Percentiles rank a stretch among this genome's conserved stretches.
Conservation (phyloP, 2,329 filamentous ascomycete genomes). For the Ceratocystis lukuohia region DNA sequence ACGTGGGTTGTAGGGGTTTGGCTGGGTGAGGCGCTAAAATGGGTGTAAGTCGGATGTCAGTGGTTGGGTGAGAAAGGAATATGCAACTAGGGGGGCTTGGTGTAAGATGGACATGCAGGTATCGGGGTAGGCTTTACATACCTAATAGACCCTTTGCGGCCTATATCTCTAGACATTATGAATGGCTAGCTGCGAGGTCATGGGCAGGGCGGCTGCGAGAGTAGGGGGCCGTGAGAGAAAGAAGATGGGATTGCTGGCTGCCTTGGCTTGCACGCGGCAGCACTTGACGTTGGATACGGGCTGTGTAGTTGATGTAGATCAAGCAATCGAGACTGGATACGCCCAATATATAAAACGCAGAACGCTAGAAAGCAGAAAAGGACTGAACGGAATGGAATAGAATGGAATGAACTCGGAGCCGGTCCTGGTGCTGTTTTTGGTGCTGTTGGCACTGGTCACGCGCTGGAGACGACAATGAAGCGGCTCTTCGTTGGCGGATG, state of each 20-base stretch:
- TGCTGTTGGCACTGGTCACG: not conserved
- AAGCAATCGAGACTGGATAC: too few relatives aligned
- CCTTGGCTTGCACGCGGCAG: not conserved
- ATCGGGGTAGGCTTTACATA: not conserved
- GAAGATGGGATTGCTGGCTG: not conserved
- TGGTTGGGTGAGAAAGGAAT: not conserved
- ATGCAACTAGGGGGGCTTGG: not conserved
- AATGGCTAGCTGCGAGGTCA: not conserved
- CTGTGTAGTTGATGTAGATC: too few relatives aligned
- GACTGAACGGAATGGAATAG: not conserved
- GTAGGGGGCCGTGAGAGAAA: not conserved
- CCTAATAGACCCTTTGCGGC: slow-evolving; percentile 9
- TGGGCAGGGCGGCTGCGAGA: not conserved
- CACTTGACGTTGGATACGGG: not conserved
- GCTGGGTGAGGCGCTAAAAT: not conserved
- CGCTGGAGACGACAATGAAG: not conserved
- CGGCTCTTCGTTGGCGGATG: not conserved
- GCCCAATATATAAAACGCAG: not conserved
- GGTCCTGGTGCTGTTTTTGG: not conserved
- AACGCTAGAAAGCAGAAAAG: not conserved
- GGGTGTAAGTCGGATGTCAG: slow-evolving; percentile 4
- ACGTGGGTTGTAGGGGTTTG: slow-evolving; percentile 1
- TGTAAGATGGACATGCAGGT: not conserved
- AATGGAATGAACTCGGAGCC: slow-evolving; percentile 1
- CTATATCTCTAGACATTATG: slow-evolving; percentile 14